Evolutionary conservation across 78 protist genomes (phyloP).

Genomic region (Pelomyxa schiedti): DNA sequence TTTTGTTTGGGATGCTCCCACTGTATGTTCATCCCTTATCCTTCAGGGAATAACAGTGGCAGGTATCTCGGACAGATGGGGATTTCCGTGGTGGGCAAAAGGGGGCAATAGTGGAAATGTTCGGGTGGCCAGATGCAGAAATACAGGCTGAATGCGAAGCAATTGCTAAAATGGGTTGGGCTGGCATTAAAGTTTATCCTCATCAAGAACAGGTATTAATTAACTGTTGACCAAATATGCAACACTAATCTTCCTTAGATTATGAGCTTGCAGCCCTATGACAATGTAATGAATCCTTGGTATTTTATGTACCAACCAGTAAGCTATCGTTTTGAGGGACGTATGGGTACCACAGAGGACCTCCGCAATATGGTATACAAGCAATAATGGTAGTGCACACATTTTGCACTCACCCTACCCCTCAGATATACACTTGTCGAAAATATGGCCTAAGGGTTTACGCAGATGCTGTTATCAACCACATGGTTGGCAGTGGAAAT

Average conservation of each 20-base stretch:
- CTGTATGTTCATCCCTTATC: neutral
- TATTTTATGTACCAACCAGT: slow-evolving; percentile 53
- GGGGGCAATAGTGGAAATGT: slow-evolving; percentile 56
- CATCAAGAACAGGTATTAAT: slow-evolving; percentile 32
- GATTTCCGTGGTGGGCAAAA: slow-evolving; percentile 51
- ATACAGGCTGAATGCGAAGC: slow-evolving; percentile 41
- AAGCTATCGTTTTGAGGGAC: slow-evolving; percentile 37
- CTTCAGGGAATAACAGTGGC: neutral
- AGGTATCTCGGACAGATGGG: neutral
- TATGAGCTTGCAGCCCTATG: slow-evolving; percentile 30
- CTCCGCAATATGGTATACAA: neutral
- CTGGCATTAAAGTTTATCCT: slow-evolving; percentile 56
- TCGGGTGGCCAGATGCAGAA: slow-evolving; percentile 61
- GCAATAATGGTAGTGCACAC: neutral
- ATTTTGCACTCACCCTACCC: neutral
- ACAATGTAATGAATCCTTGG: slow-evolving; percentile 46
- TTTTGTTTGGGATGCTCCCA: slow-evolving; percentile 10
- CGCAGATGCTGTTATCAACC: slow-evolving; percentile 65
- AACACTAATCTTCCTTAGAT: no score
- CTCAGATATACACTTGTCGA: slow-evolving; percentile 29
- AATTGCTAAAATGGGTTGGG: slow-evolving; percentile 39
- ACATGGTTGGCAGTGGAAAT: slow-evolving; percentile 65
- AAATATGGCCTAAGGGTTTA: slow-evolving; percentile 30
- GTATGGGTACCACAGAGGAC: slow-evolving; percentile 33
- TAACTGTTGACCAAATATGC: no score